Conservation (phyloP, 1,139 yeast genomes). For the Magnusiomyces ingens region DNA sequence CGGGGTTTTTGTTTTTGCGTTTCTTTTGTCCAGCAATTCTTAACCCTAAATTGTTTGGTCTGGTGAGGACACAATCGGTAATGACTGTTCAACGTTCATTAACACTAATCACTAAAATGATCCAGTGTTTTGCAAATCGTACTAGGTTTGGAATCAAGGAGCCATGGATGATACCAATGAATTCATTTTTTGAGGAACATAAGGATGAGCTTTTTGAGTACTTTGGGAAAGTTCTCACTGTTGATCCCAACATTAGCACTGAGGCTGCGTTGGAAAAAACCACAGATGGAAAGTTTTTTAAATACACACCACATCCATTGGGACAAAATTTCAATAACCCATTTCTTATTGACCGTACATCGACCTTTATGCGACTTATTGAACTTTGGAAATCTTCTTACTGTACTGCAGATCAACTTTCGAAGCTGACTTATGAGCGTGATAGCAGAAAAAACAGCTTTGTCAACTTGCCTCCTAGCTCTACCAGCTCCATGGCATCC, state of each 20-base stretch:
- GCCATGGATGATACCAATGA: constrained; percentile 68
- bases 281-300: background rate
- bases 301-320: background rate
- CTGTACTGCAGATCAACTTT: constrained; percentile 4
- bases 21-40: constrained; percentile 88
- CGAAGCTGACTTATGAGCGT: constrained; percentile 2
- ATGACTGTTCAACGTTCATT: constrained; percentile 69
- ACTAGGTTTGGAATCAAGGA: constrained; percentile 74
- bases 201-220: constrained; percentile 56
- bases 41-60: constrained; percentile 76
- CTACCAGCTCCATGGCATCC: too few species aligned
- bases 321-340: constrained; percentile 4
- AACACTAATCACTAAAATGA: constrained; percentile 73
- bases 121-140: constrained; percentile 75
- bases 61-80: constrained; percentile 63
- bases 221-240: constrained; percentile 48
- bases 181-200: constrained; percentile 55
- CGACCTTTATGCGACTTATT: background rate
- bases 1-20: constrained; percentile 78
- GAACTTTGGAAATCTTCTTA: constrained; percentile 7
- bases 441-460: background rate
- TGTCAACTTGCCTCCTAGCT: too few species aligned
- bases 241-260: background rate
- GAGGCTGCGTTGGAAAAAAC: background rate
- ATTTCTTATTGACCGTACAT: constrained; percentile 2